Evolutionary conservation across 805 yeast genomes (phyloP).

Genomic region (Pichia kluyveri): DNA sequence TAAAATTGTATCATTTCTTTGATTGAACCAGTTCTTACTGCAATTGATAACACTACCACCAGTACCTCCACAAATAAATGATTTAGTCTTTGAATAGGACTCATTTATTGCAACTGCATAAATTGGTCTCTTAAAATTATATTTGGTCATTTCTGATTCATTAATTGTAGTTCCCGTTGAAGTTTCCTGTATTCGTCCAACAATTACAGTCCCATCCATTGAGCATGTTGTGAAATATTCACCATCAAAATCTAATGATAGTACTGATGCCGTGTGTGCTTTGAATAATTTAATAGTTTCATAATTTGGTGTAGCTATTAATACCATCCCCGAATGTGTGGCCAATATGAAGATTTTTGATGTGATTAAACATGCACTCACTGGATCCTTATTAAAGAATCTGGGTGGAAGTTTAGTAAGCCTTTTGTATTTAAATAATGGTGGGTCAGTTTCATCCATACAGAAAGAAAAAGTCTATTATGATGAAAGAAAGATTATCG

Average conservation of each 20-base stretch:
- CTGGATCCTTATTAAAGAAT: constrained; percentile 67
- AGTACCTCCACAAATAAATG: constrained; percentile 83
- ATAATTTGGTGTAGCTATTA: constrained; percentile 53
- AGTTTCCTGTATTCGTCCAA: constrained; percentile 54
- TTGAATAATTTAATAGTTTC: constrained; percentile 60
- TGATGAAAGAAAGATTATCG: too few species aligned
- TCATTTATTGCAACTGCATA: constrained; percentile 79
- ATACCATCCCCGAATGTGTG: constrained; percentile 80
- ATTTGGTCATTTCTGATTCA: constrained; percentile 56
- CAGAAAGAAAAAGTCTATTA: constrained; percentile 7
- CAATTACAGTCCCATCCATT: constrained; percentile 86
- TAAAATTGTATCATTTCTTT: constrained; percentile 57
- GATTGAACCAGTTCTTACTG: constrained; percentile 80
- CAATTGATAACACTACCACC: constrained; percentile 74
- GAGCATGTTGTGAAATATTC: constrained; percentile 76
- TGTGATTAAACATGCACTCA: constrained; percentile 59
- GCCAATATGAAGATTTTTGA: constrained; percentile 68
- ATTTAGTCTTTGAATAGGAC: constrained; percentile 49
- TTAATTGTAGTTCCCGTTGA: background rate
- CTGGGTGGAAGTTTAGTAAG: constrained; percentile 57
- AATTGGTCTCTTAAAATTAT: constrained; percentile 80
- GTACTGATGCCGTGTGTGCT: constrained; percentile 78
- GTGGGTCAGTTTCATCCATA: constrained; percentile 53
- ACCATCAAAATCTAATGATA: constrained; percentile 68
- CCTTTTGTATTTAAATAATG: constrained; percentile 66